phyloP scores from a whole-genome alignment of 2,329 filamentous ascomycete species.

The Nemania sp. region DNA sequence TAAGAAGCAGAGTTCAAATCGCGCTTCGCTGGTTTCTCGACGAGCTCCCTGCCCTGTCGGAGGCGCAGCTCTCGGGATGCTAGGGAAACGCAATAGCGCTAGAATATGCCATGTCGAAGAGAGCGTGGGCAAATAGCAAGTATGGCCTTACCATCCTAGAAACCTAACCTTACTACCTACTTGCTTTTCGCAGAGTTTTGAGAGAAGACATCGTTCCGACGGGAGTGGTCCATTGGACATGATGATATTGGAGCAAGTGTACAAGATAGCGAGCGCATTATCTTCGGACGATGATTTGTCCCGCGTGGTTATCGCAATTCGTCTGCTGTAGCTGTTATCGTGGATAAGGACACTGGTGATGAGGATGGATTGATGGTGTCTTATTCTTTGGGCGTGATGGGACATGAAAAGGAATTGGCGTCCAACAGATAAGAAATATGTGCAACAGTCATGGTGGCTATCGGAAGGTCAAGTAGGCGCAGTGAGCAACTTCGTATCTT shows the following conservation, averaged over 20 bases:
- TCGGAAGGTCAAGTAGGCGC: no score
- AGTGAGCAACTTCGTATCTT: no score
- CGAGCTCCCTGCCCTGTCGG: no score
- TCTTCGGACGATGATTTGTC: no score
- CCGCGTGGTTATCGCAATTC: no score
- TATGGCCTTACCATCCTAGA: constrained; percentile 75
- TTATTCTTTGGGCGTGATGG: not conserved
- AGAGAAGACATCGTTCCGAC: constrained; percentile 67
- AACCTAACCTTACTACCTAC: constrained; percentile 82
- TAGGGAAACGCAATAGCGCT: not conserved
- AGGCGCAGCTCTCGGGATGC: no score
- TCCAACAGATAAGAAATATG: no score
- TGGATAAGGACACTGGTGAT: not conserved
- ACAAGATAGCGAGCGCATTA: constrained; percentile 2
- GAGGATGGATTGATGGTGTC: not conserved
- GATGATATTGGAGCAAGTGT: constrained; percentile 10
- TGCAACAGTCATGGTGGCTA: no score
- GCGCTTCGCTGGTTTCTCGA: not conserved
- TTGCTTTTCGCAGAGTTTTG: constrained; percentile 55
- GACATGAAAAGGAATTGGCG: no score
- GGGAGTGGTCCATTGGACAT: constrained; percentile 66
- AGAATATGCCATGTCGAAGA: not conserved
- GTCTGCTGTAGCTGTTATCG: not conserved
- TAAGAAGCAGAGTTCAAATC: not conserved
- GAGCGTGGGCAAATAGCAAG: not conserved